Conservation (phyloP, 495 filamentous ascomycete genomes). For the Penicillium robsamsonii region DNA sequence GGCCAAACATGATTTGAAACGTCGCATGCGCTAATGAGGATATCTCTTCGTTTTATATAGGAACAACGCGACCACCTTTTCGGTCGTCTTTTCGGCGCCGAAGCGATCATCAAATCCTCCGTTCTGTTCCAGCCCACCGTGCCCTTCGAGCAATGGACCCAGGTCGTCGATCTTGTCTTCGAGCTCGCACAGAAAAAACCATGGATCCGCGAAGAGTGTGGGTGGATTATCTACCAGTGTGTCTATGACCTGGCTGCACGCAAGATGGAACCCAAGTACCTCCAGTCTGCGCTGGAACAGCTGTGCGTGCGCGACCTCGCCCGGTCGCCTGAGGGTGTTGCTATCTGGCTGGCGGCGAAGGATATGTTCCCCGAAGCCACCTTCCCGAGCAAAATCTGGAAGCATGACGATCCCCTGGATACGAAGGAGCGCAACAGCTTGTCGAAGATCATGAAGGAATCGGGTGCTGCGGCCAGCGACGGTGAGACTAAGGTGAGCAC, state of each 20-base stretch:
- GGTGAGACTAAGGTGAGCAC: slow-evolving; percentile 40
- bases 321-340: slow-evolving; percentile 81
- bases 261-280: slow-evolving; percentile 42
- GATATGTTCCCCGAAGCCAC: slow-evolving; percentile 61
- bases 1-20: neutral
- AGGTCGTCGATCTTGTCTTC: slow-evolving; percentile 53
- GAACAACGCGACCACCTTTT: slow-evolving; percentile 84
- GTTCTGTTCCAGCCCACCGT: slow-evolving; percentile 59
- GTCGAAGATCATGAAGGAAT: slow-evolving; percentile 76
- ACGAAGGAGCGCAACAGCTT: slow-evolving; percentile 59
- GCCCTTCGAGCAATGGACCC: slow-evolving; percentile 55
- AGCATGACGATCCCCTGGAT: slow-evolving; percentile 63
- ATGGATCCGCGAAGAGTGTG: slow-evolving; percentile 87
- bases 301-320: slow-evolving; percentile 62
- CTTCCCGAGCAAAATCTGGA: slow-evolving; percentile 72
- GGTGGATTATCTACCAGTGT: slow-evolving; percentile 60
- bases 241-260: slow-evolving; percentile 43
- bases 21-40: slow-evolving; percentile 15
- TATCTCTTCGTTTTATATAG: slow-evolving; percentile 38
- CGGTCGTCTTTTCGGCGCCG: slow-evolving; percentile 80
- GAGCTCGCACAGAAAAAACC: slow-evolving; percentile 63
- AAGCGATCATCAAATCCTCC: slow-evolving; percentile 78
- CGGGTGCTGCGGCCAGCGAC: slow-evolving; percentile 51
- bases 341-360: slow-evolving; percentile 74
- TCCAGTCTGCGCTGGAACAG: slow-evolving; percentile 59